Evolutionary conservation across 306 rosid genomes (phyloP).

Genomic region (Benincasa hispida): DNA sequence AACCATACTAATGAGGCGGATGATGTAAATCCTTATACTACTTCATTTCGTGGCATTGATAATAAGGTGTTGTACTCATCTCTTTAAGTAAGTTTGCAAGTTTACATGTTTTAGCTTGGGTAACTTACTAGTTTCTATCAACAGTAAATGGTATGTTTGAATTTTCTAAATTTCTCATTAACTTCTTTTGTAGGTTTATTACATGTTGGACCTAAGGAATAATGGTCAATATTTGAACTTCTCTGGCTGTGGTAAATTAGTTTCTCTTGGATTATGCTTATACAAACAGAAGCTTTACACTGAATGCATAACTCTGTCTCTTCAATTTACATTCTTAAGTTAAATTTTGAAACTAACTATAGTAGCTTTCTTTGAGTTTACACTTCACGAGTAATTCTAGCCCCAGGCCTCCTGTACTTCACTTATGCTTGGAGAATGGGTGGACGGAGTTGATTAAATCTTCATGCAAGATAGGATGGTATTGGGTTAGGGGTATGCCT

Average conservation of each 20-base stretch:
- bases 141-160: not conserved
- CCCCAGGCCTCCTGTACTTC: not conserved
- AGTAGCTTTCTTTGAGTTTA: not conserved
- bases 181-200: conserved; percentile 56
- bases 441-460: not conserved
- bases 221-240: conserved; percentile 62
- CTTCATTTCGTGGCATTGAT: conserved; percentile 96
- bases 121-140: not conserved
- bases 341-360: not conserved
- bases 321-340: not conserved
- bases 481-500: not conserved
- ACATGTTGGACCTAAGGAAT: conserved; percentile 59
- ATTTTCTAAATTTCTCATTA: not conserved
- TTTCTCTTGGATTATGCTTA: conserved; percentile 5
- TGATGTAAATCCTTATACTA: conserved; percentile 56
- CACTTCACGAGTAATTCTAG: not conserved
- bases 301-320: conserved; percentile 1
- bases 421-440: not conserved
- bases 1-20: conserved; percentile 94
- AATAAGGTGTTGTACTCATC: conserved; percentile 49
- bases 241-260: conserved; percentile 79
- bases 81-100: not conserved
- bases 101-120: not conserved
- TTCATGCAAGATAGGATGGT: not conserved
- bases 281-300: not conserved